These are phyloP conservation scores for Lichenothelia convexa DNA, from an alignment of 495 filamentous ascomycete species.

Conservation along the genomic window DNA sequence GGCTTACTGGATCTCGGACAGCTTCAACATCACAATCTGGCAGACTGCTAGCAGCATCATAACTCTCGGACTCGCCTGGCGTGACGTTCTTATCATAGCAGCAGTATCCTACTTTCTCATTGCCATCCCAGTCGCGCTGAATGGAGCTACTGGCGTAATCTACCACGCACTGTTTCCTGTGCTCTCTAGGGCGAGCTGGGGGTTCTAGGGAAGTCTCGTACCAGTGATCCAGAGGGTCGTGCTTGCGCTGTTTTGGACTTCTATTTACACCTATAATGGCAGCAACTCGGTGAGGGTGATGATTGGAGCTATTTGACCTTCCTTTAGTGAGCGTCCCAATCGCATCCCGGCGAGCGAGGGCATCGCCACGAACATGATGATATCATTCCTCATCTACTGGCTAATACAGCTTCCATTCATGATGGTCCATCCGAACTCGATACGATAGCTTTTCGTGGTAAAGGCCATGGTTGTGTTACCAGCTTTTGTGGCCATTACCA, in stretches of 20 bases:
- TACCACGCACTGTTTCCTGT: slow-evolving; percentile 38
- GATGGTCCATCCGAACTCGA: slow-evolving; percentile 36
- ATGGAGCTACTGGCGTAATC: slow-evolving; percentile 26
- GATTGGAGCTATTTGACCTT: slow-evolving; percentile 46
- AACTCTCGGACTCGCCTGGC: slow-evolving; percentile 31
- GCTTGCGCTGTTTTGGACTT: slow-evolving; percentile 55
- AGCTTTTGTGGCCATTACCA: slow-evolving; percentile 8
- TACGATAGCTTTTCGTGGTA: slow-evolving; percentile 40
- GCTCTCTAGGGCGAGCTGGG: slow-evolving; percentile 45
- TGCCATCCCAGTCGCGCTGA: slow-evolving; percentile 20
- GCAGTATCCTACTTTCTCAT: slow-evolving; percentile 23
- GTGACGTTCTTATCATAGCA: slow-evolving; percentile 22
- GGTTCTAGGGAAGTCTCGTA: slow-evolving; percentile 52
- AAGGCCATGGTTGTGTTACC: slow-evolving; percentile 25
- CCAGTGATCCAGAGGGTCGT: slow-evolving; percentile 48
- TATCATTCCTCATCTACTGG: slow-evolving; percentile 46
- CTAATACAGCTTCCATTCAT: slow-evolving; percentile 33
- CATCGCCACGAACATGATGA: slow-evolving; percentile 46
- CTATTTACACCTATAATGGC: slow-evolving; percentile 49
- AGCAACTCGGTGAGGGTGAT: slow-evolving; percentile 46
- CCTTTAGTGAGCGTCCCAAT: slow-evolving; percentile 16
- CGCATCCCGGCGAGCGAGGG: slow-evolving; percentile 30
- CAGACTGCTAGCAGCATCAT: slow-evolving; percentile 38
- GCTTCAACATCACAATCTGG: slow-evolving; percentile 43
- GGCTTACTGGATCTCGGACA: slow-evolving; percentile 47